Conservation (phyloP, 2,329 filamentous ascomycete species). For the Pseudogymnoascus sp. region DNA sequence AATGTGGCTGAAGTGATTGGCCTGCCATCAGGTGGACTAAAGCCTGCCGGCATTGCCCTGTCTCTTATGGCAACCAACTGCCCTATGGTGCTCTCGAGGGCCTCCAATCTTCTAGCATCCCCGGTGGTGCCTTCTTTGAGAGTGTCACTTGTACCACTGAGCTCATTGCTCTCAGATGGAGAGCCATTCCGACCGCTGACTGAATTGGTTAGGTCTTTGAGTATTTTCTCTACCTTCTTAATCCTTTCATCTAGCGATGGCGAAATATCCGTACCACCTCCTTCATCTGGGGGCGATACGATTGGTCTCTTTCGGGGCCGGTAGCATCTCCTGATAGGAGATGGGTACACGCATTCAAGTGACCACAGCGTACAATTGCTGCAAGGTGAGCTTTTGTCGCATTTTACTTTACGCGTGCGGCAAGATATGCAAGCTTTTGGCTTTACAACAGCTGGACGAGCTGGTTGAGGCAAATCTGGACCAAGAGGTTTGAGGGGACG, state of each 20-base stretch:
- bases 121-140: neutral
- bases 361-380: constrained; percentile 4
- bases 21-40: neutral
- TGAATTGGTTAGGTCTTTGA: neutral
- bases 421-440: constrained; percentile 8
- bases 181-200: neutral
- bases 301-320: neutral
- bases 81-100: neutral
- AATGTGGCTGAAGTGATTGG: neutral
- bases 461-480: neutral
- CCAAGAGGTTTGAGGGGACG: neutral
- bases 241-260: neutral
- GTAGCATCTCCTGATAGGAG: neutral
- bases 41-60: neutral
- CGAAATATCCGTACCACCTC: neutral
- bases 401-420: constrained; percentile 6
- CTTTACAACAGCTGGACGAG: neutral
- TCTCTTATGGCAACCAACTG: neutral
- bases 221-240: neutral
- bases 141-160: neutral
- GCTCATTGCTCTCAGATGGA: neutral
- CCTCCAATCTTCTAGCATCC: neutral
- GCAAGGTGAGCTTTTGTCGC: neutral
- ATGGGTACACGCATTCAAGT: constrained; percentile 1
- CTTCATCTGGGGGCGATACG: neutral